Percentiles rank a stretch among this genome's conserved stretches.
Evolutionary conservation across 2,329 filamentous ascomycete species (phyloP).

Genomic region (Lasiodiplodia sp.): DNA sequence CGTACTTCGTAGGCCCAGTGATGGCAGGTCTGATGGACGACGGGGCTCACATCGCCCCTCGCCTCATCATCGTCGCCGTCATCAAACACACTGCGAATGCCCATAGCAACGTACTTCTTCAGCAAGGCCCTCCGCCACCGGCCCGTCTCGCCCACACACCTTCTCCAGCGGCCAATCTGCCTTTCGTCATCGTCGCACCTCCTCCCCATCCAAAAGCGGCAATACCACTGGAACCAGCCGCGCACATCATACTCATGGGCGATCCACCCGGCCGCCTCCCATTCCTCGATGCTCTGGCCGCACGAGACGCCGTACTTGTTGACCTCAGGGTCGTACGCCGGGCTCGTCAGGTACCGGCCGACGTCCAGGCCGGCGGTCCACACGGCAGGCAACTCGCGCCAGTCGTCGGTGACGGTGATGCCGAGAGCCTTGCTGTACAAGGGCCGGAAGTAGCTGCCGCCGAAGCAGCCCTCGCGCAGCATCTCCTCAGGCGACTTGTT

Average conservation of each 20-base stretch:
- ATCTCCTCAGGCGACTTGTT: slow-evolving; percentile 63
- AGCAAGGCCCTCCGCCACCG: slow-evolving; percentile 60
- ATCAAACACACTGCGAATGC: slow-evolving; percentile 59
- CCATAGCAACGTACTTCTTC: slow-evolving; percentile 59
- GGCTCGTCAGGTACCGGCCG: slow-evolving; percentile 49
- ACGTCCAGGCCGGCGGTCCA: slow-evolving; percentile 55
- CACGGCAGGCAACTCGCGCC: slow-evolving; percentile 53
- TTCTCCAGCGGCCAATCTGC: slow-evolving; percentile 60
- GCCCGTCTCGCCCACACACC: slow-evolving; percentile 60
- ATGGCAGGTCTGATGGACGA: slow-evolving; percentile 65
- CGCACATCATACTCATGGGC: slow-evolving; percentile 60
- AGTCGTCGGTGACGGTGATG: slow-evolving; percentile 55
- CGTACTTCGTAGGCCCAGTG: slow-evolving; percentile 64
- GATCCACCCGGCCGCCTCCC: slow-evolving; percentile 65
- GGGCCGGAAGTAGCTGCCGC: slow-evolving; percentile 61
- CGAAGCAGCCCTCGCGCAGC: slow-evolving; percentile 61
- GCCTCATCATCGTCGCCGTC: slow-evolving; percentile 51
- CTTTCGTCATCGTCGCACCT: slow-evolving; percentile 61
- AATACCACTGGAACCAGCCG: slow-evolving; percentile 67
- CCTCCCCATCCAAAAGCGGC: slow-evolving; percentile 59
- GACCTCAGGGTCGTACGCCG: slow-evolving; percentile 55
- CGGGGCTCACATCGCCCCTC: slow-evolving; percentile 58
- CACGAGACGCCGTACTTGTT: slow-evolving; percentile 63
- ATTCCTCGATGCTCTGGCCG: slow-evolving; percentile 63
- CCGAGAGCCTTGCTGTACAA: slow-evolving; percentile 54